These are phyloP conservation scores for Metschnikowia kofuensis DNA, from an alignment of 805 yeast genomes.

Conservation along the genomic window DNA sequence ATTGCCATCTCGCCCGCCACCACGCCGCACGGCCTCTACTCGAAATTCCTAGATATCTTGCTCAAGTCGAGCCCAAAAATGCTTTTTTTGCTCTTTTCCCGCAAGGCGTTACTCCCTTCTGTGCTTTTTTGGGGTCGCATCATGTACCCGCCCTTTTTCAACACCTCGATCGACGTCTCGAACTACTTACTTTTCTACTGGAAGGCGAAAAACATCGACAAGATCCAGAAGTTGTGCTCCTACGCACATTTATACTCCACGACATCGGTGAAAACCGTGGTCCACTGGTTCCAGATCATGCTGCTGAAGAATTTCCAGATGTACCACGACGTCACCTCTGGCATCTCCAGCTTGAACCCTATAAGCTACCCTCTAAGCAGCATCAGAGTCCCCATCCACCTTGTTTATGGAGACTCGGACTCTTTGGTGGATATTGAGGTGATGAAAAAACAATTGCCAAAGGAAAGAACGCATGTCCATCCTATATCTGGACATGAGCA, in stretches of 20 bases:
- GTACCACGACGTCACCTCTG: slow-evolving; percentile 60
- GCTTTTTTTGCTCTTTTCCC: slow-evolving; percentile 69
- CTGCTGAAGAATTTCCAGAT: slow-evolving; percentile 63
- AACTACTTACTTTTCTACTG: slow-evolving; percentile 73
- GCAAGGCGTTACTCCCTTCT: slow-evolving; percentile 68
- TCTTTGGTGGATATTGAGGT: slow-evolving; percentile 83
- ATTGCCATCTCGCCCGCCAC: slow-evolving; percentile 93
- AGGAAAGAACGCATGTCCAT: slow-evolving; percentile 43
- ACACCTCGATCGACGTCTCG: slow-evolving; percentile 66
- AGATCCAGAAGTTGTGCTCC: slow-evolving; percentile 70
- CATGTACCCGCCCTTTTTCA: slow-evolving; percentile 74
- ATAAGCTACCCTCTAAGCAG: slow-evolving; percentile 39
- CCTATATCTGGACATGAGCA: slow-evolving; percentile 79
- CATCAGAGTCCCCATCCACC: slow-evolving; percentile 60
- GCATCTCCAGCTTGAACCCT: slow-evolving; percentile 29
- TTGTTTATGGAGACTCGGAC: slow-evolving; percentile 78
- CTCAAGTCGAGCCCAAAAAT: slow-evolving; percentile 74
- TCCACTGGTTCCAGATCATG: slow-evolving; percentile 52
- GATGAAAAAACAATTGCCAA: slow-evolving; percentile 68
- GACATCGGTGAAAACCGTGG: slow-evolving; percentile 86
- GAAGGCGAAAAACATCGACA: slow-evolving; percentile 68
- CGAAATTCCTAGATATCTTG: slow-evolving; percentile 70
- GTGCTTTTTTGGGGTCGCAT: slow-evolving; percentile 78
- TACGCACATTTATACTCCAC: slow-evolving; percentile 89
- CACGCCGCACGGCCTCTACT: slow-evolving; percentile 82